Conservation (phyloP, 1,284 basidiomycete species). For the Vanrija sp. region DNA sequence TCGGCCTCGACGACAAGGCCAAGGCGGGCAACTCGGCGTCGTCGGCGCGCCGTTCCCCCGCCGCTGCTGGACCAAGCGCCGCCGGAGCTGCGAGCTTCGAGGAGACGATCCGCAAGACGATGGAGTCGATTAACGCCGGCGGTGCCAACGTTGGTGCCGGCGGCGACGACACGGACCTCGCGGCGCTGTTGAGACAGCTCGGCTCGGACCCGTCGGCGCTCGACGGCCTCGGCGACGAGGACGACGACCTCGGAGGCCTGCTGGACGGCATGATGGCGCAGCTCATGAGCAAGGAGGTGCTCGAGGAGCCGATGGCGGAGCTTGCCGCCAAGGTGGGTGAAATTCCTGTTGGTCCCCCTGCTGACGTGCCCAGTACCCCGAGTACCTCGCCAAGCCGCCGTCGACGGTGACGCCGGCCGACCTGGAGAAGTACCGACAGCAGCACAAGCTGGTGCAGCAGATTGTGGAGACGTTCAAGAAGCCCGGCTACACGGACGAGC, state of each 20-base stretch:
- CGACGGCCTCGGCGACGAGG: slow-evolving; percentile 50
- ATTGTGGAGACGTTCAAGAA: slow-evolving; percentile 74
- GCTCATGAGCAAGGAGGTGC: slow-evolving; percentile 87
- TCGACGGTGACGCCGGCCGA: slow-evolving; percentile 60
- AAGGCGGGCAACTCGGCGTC: not conserved
- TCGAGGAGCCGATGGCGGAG: slow-evolving; percentile 90
- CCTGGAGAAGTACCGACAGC: slow-evolving; percentile 64
- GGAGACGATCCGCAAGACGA: slow-evolving; percentile 68
- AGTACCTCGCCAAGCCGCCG: slow-evolving; percentile 62
- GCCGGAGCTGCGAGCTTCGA: slow-evolving; percentile 57
- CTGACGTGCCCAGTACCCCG: slow-evolving; percentile 64
- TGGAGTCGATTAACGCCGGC: slow-evolving; percentile 69
- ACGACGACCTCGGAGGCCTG: slow-evolving; percentile 66
- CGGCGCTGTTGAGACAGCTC: slow-evolving; percentile 35
- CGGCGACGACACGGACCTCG: slow-evolving; percentile 30
- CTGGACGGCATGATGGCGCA: slow-evolving; percentile 90
- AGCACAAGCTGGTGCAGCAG: slow-evolving; percentile 61
- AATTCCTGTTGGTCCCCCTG: not conserved
- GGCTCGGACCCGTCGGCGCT: slow-evolving; percentile 56
- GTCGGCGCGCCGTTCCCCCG: not conserved
- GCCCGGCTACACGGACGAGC: slow-evolving; percentile 61
- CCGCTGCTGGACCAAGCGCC: not conserved
- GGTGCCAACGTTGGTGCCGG: slow-evolving; percentile 28
- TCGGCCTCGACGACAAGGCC: slow-evolving; percentile 36
- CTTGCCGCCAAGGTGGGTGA: slow-evolving; percentile 69